These are phyloP conservation scores for Detonula confervacea DNA, from an alignment of 352 stramenopile genomes.

Conservation along the genomic window DNA sequence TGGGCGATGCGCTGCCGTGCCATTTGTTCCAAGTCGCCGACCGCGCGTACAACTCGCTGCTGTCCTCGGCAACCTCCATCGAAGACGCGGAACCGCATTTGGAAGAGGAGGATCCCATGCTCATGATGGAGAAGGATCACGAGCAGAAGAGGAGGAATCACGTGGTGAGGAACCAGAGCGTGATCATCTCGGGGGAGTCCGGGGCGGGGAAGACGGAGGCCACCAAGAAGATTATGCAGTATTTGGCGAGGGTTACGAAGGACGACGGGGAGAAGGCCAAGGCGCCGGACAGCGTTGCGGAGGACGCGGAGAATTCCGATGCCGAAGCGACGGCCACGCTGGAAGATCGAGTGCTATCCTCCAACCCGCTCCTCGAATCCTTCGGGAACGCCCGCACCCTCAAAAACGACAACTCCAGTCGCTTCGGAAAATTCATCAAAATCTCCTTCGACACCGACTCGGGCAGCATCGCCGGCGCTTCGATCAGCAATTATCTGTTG, in stretches of 20 bases:
- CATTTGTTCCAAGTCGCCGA: constrained; percentile 86
- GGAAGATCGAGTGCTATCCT: constrained; percentile 92
- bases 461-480: constrained; percentile 73
- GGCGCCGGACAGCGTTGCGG: not conserved
- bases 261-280: constrained; percentile 12
- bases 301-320: not conserved
- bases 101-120: constrained; percentile 64
- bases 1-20: constrained; percentile 48
- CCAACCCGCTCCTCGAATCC: constrained; percentile 98
- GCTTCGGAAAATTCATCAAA: constrained; percentile 88
- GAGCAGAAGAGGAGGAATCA: constrained; percentile 32
- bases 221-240: constrained; percentile 96
- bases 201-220: constrained; percentile 90
- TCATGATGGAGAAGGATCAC: constrained; percentile 62
- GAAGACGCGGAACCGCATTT: constrained; percentile 87
- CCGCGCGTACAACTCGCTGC: constrained; percentile 89
- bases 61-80: constrained; percentile 88
- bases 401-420: constrained; percentile 87
- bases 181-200: constrained; percentile 89
- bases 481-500: constrained; percentile 92
- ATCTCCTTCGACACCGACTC: constrained; percentile 78
- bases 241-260: constrained; percentile 75
- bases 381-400: constrained; percentile 94
- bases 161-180: constrained; percentile 83
- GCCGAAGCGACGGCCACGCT: constrained; percentile 75